A percentile compares a stretch with the other conserved stretches of the same genome.
phyloP scores from a whole-genome alignment of 1,284 basidiomycete genomes.

The Ganoderma lingzhi region DNA sequence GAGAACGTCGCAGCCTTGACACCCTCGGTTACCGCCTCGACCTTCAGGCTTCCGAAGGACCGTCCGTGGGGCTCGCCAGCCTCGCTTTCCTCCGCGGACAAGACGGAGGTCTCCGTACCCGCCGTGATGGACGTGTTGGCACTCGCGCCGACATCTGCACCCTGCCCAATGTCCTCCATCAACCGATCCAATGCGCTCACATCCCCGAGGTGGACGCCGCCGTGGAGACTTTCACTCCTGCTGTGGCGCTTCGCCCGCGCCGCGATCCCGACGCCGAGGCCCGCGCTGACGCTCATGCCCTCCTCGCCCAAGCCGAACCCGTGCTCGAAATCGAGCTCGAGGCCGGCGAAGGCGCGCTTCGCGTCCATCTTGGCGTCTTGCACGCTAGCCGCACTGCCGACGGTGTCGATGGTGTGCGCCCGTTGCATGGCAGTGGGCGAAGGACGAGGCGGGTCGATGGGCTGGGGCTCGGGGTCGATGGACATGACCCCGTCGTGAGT shows the following conservation, averaged over 20 bases:
- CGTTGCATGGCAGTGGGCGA: conserved; percentile 31
- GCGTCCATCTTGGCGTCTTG: conserved; percentile 25
- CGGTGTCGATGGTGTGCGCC: conserved; percentile 34
- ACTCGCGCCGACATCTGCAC: conserved; percentile 29
- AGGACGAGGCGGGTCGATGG: conserved; percentile 45
- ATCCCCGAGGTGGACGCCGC: conserved; percentile 61
- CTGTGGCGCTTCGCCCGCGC: conserved; percentile 19
- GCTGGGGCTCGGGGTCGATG: conserved; percentile 44
- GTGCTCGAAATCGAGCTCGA: conserved; percentile 39
- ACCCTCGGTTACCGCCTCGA: conserved; percentile 45
- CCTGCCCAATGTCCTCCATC: conserved; percentile 75
- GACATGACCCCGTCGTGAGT: conserved; percentile 47
- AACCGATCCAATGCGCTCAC: conserved; percentile 83
- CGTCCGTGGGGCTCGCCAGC: conserved; percentile 24
- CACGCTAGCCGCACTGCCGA: background rate
- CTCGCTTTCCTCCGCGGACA: conserved; percentile 11
- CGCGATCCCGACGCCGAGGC: conserved; percentile 31
- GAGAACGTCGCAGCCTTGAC: conserved; percentile 43
- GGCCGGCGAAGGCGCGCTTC: conserved; percentile 34
- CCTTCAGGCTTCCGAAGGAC: conserved; percentile 33
- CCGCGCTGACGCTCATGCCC: conserved; percentile 28
- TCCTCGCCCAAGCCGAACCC: conserved; percentile 31
- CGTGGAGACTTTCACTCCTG: conserved; percentile 16
- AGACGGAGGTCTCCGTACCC: conserved; percentile 12
- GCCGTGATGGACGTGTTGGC: conserved; percentile 19